A percentile compares a stretch with the other conserved stretches of the same genome.
Conservation (phyloP, 345 rosid genomes). For the Hibiscus syriacus region DNA sequence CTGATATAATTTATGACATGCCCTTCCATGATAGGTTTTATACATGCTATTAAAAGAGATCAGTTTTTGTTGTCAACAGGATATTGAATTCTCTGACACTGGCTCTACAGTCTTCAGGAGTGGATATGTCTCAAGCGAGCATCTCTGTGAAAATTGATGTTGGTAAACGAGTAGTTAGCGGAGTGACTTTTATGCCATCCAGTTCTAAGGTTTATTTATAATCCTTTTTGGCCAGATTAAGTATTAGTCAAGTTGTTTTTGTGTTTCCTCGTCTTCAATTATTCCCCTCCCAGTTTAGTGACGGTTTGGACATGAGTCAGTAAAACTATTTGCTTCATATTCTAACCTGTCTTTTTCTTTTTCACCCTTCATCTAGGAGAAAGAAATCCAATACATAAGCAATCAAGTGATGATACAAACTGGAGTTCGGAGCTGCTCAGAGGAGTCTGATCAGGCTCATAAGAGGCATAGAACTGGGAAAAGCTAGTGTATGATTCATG, state of each 20-base stretch:
- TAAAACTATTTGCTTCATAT: neutral
- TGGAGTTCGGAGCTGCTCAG: no score
- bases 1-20: neutral
- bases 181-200: constrained; percentile 20
- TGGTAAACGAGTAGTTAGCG: constrained; percentile 30
- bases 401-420: no score
- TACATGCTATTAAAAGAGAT: neutral
- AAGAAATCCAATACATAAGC: no score
- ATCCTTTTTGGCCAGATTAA: neutral
- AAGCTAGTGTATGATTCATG: constrained; percentile 16
- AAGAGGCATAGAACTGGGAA: constrained; percentile 41
- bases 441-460: constrained; percentile 26
- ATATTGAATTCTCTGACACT: constrained; percentile 42
- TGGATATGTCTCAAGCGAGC: constrained; percentile 54
- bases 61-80: constrained; percentile 33
- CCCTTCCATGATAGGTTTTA: neutral
- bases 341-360: neutral
- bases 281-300: neutral
- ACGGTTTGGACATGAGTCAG: neutral
- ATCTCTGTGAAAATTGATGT: constrained; percentile 64
- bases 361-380: no score
- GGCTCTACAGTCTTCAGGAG: constrained; percentile 58
- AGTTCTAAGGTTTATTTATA: constrained; percentile 39
- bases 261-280: neutral
- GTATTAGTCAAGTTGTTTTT: neutral